Evolutionary conservation across 2,329 filamentous ascomycete species (phyloP), one percentile per base, ranked within the genome.

Genomic region (Aspergillus puulaauensis): DNA sequence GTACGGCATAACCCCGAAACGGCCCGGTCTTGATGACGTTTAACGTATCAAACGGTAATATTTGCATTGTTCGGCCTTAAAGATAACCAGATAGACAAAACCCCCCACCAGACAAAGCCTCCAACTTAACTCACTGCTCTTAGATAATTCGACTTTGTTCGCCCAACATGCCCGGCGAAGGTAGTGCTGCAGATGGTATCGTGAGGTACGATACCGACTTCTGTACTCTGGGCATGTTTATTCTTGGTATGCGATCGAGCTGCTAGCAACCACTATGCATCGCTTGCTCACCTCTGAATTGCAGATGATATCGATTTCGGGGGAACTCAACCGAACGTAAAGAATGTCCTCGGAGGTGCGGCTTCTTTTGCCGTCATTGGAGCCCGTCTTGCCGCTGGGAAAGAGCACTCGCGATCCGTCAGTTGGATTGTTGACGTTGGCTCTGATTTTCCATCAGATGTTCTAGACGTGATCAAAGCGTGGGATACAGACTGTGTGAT

Each of bases 361-460:
- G 95, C 93, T 24, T 85, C 92, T 2, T 98, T 90, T 73, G 88
- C 90, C 8, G 91, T 92, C 7, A 80, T 98, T 6, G 95, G 95
- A 19, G 95, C 95, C 17, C 90, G 95, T 33, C 81, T 99, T 49
- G 89, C 96, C 72, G 93, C 91, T 4, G 90, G 91, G 2, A 77
- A 81, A 33, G 82, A 86, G 3, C 66, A 80, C 46, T 90, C 91
- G 21, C 80, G 79, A 39, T 82, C 83, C 2, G 86, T 98, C 6
- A 91, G 91, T 62, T 98, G 93, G 93, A 88, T 98, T 61, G 86
- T 98, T 44, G 93, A 99, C 74, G 85, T 87, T 67, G 95, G 95
- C 31, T 88, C 85, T 15, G 95, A 98, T 75, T 98, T 98, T 64
- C 93, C 93, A 0, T 62, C 78, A 0, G 76, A 83, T 12, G 80